Evolutionary conservation across 2,329 filamentous ascomycete genomes (phyloP).

Genomic region (Trichophyton verrucosum): DNA sequence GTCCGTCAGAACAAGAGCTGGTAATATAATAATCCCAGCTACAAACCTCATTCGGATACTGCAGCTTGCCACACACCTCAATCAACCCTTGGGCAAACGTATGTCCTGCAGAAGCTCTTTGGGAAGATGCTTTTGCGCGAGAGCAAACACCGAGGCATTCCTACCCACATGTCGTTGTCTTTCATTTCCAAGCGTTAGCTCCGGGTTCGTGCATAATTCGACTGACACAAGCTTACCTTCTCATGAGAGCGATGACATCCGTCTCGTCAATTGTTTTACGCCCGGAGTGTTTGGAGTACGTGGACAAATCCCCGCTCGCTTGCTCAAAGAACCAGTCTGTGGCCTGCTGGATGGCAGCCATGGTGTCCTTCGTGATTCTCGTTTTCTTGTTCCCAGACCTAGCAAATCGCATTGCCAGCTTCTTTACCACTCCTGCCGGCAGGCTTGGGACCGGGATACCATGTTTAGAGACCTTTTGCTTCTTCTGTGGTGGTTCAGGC

Average conservation of each 20-base stretch:
- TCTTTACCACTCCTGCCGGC: constrained; percentile 60
- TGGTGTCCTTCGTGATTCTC: constrained; percentile 59
- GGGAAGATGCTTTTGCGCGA: constrained; percentile 73
- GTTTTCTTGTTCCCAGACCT: constrained; percentile 54
- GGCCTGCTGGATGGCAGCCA: constrained; percentile 63
- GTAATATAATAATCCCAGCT: constrained; percentile 34
- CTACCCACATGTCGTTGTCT: constrained; percentile 67
- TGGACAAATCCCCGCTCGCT: constrained; percentile 62
- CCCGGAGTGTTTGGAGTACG: constrained; percentile 69
- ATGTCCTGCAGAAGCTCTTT: constrained; percentile 73
- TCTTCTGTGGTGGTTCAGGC: constrained; percentile 15
- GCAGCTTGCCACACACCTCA: constrained; percentile 4
- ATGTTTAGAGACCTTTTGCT: constrained; percentile 51
- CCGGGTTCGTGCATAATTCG: neutral
- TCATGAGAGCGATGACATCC: constrained; percentile 72
- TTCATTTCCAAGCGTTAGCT: constrained; percentile 11
- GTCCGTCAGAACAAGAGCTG: constrained; percentile 66
- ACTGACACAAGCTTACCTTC: constrained; percentile 47
- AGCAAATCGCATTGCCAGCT: constrained; percentile 51
- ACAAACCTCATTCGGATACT: neutral
- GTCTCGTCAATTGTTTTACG: constrained; percentile 76
- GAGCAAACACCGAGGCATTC: constrained; percentile 63
- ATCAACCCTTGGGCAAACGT: constrained; percentile 23
- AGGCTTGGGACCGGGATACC: constrained; percentile 66
- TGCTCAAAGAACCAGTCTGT: constrained; percentile 92